Evolutionary conservation across 805 yeast genomes (phyloP).

Genomic region (Saccharomycopsis malanga): DNA sequence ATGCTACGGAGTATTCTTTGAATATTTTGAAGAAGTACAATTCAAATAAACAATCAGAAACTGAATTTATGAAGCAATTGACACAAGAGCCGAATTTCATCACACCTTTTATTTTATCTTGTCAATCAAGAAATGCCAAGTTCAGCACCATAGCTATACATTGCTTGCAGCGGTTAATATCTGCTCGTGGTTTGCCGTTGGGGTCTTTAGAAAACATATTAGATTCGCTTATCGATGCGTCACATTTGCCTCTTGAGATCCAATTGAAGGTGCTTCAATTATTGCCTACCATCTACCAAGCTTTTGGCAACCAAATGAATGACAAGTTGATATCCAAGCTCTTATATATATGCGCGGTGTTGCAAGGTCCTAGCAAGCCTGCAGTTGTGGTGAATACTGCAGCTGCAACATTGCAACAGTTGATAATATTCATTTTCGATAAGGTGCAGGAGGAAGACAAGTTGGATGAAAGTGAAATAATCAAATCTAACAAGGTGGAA

Average conservation of each 20-base stretch:
- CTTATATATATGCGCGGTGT: constrained; percentile 60
- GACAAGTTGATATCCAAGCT: constrained; percentile 53
- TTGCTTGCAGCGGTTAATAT: constrained; percentile 55
- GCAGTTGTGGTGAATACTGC: constrained; percentile 85
- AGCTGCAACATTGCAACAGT: constrained; percentile 84
- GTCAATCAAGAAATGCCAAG: constrained; percentile 69
- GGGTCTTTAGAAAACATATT: constrained; percentile 48
- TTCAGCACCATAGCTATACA: constrained; percentile 66
- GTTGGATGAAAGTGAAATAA: constrained; percentile 23
- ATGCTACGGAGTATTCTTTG: constrained; percentile 45
- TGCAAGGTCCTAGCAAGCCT: constrained; percentile 62
- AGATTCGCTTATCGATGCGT: constrained; percentile 64
- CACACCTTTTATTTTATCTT: constrained; percentile 64
- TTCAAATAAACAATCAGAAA: constrained; percentile 27
- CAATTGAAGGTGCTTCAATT: constrained; percentile 83
- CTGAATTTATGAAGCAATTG: constrained; percentile 30
- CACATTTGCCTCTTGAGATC: constrained; percentile 69
- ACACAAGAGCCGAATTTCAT: constrained; percentile 47
- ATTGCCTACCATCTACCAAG: constrained; percentile 66
- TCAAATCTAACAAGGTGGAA: constrained; percentile 32
- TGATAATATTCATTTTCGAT: constrained; percentile 74
- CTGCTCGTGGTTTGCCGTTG: constrained; percentile 46
- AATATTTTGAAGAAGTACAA: constrained; percentile 35
- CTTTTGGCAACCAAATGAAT: constrained; percentile 47
- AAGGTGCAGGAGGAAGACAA: constrained; percentile 40